Evolutionary conservation across 108 stramenopile genomes (phyloP), one percentile per base, ranked within the genome.

Genomic region (Aurantiochytrium sp.): DNA sequence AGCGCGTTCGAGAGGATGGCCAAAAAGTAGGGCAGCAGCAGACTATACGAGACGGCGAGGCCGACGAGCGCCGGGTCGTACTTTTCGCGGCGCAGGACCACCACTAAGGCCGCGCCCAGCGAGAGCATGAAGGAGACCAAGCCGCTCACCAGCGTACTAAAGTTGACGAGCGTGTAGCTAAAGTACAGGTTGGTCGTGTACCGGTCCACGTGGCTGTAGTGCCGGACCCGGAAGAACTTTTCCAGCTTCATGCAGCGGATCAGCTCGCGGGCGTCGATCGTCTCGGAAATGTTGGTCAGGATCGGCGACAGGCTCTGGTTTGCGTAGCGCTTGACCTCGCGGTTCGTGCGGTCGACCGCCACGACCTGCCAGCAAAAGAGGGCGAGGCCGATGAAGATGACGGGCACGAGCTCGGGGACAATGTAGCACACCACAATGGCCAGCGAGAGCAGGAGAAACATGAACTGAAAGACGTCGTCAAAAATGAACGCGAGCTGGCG

Each of bases 121-220:
- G 95, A 85, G 69, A 96, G 91, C 32, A 94, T 55, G 55, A 95
- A 94, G 87, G 92, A 91, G 32, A 96, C 86, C 4, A 94, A 37
- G 89, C 97, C 73, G 39, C 73, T 81, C 3, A 81, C 39, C 3
- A 81, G 73, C n/a, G 73, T 81, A 12, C 42, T 48, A 81, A 81
- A 81, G 73, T 81, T 81, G 19, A 81, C 73, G 0, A 81, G 30
- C 24, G 73, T 48, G 30, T 81, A 48, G 42, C 42, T 81, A 41
- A 81, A 48, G 73, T 81, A 81, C 73, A 81, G 19, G 45, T 81
- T 81, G 17, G 39, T 48, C 1, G 73, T 48, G 73, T 81, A 81
- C 42, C 73, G 73, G 4, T 81, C 73, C 73, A 81, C 73, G 30
- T 81, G 73, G 0, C 19, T 21, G 24, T 81, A 81, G 45, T 81